These are phyloP conservation scores for Pseudisothecium myosuroides DNA, from an alignment of 225 moss, liverwort and hornwort genomes.

Conservation along the genomic window DNA sequence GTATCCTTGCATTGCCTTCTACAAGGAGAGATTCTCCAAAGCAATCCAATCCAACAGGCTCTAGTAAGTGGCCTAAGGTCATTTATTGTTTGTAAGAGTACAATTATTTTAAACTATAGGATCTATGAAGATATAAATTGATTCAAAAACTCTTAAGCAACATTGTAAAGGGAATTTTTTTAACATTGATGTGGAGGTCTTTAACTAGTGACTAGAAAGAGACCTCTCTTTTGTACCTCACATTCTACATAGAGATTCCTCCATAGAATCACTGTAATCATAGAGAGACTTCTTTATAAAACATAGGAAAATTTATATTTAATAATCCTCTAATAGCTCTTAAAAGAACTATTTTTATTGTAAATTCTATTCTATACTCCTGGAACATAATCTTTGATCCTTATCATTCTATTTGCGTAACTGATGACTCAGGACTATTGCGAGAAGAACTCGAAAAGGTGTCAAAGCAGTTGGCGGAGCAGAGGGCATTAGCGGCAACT, in stretches of 20 bases:
- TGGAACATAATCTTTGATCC: not conserved
- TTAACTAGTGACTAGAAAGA: not conserved
- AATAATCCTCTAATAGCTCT: not conserved
- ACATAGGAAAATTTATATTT: fast-evolving
- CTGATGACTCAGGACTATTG: not conserved
- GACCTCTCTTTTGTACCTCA: not conserved
- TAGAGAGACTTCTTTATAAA: not conserved
- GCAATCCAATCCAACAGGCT: not conserved
- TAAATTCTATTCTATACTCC: not conserved
- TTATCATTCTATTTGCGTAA: not conserved
- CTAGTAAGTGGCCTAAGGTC: not conserved
- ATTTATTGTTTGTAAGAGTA: not conserved
- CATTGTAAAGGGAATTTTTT: not conserved
- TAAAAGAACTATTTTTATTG: not conserved
- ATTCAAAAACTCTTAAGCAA: not conserved
- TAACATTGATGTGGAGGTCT: not conserved
- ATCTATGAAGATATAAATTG: not conserved
- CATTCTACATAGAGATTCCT: not conserved
- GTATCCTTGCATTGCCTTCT: conserved; percentile 11
- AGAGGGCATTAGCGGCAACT: conserved; percentile 28
- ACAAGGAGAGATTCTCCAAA: not conserved
- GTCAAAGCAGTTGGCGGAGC: conserved; percentile 35
- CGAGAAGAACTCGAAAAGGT: conserved; percentile 20
- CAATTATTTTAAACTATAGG: not conserved
- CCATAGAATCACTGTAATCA: fast-evolving